Conservation (phyloP, 495 filamentous ascomycete species). For the Penicillium coprophilum region DNA sequence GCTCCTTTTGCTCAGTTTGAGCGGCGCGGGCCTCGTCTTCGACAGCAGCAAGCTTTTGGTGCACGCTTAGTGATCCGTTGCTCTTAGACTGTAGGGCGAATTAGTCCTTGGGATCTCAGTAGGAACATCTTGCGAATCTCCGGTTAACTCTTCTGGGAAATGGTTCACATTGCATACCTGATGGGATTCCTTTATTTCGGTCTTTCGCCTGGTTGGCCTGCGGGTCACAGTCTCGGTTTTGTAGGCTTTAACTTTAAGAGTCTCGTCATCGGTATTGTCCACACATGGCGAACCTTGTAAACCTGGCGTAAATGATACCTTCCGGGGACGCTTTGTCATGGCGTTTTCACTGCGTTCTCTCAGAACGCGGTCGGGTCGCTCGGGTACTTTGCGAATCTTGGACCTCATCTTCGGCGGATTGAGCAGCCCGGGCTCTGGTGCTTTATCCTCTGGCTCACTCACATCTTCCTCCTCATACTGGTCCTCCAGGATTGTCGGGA, state of each 20-base stretch:
- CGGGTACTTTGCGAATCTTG: constrained; percentile 27
- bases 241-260: constrained; percentile 40
- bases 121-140: neutral
- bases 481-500: constrained; percentile 54
- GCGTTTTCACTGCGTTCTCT: constrained; percentile 47
- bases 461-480: constrained; percentile 50
- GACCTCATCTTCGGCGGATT: constrained; percentile 15
- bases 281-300: constrained; percentile 38
- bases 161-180: constrained; percentile 33
- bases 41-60: constrained; percentile 47
- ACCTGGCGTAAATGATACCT: constrained; percentile 47
- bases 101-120: constrained; percentile 19
- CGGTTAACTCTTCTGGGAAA: neutral
- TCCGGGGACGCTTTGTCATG: constrained; percentile 38
- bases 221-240: constrained; percentile 38
- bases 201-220: constrained; percentile 34
- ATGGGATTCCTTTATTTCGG: constrained; percentile 31
- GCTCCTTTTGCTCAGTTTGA: constrained; percentile 41
- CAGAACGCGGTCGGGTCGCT: constrained; percentile 37
- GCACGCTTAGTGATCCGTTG: constrained; percentile 32
- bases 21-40: constrained; percentile 48
- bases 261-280: constrained; percentile 33
- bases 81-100: constrained; percentile 18
- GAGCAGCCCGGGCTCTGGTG: constrained; percentile 29
- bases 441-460: constrained; percentile 29